Evolutionary conservation across 2,329 filamentous ascomycete genomes (phyloP).

Genomic region (Aspergillus carbonarius): DNA sequence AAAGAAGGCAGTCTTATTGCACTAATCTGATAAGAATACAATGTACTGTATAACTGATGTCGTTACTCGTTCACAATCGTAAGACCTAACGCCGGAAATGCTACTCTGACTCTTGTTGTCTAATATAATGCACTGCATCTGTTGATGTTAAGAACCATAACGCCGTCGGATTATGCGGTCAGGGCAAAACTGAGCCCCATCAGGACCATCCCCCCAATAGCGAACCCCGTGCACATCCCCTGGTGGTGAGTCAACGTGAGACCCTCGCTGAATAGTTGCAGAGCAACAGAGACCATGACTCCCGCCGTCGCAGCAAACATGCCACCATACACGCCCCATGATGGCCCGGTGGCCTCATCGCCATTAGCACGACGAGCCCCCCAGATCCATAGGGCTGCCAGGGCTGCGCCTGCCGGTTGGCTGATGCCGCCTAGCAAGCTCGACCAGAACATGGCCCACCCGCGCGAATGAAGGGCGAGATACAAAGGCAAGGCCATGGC

Average conservation of each 20-base stretch:
- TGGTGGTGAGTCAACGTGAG: conserved; percentile 65
- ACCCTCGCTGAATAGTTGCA: conserved; percentile 86
- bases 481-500: conserved; percentile 90
- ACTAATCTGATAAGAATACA: too few relatives aligned
- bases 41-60: background rate
- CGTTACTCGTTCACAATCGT: background rate
- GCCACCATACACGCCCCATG: conserved; percentile 54
- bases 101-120: background rate
- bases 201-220: conserved; percentile 69
- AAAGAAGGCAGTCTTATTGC: too few relatives aligned
- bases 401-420: conserved; percentile 80
- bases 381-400: conserved; percentile 85
- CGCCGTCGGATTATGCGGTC: conserved; percentile 55
- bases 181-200: conserved; percentile 82
- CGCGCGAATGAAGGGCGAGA: conserved; percentile 78
- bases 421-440: conserved; percentile 79
- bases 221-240: conserved; percentile 38
- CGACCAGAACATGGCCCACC: conserved; percentile 80
- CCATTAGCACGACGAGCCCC: conserved; percentile 56
- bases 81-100: background rate
- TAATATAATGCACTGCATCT: background rate
- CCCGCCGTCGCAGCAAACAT: conserved; percentile 89
- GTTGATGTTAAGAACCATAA: background rate
- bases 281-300: conserved; percentile 90
- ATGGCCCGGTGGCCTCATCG: conserved; percentile 37